Evolutionary conservation across 129 eudicot species (phyloP).

Genomic region (Helichrysum umbraculigerum): DNA sequence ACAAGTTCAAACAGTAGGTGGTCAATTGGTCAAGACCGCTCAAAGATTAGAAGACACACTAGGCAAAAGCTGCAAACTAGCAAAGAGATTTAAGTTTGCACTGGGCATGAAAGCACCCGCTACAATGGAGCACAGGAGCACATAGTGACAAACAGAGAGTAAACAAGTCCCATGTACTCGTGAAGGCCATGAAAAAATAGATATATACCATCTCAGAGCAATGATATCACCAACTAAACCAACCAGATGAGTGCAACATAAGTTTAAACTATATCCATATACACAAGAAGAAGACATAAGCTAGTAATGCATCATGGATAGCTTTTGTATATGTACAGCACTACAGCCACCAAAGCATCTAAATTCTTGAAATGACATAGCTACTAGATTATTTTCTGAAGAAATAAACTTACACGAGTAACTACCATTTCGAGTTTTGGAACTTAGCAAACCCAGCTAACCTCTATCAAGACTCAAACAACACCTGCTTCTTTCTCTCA

Average conservation of each 20-base stretch:
- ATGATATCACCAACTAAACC: not conserved
- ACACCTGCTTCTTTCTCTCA: slow-evolving; percentile 29
- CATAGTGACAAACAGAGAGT: not conserved
- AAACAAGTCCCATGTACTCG: not conserved
- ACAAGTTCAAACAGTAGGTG: too few species aligned
- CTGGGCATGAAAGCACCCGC: not conserved
- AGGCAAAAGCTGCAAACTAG: not conserved
- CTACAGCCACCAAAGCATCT: slow-evolving; percentile 17
- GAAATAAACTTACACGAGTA: not conserved
- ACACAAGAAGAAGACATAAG: not conserved
- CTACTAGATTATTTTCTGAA: slow-evolving; percentile 4
- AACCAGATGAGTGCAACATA: not conserved
- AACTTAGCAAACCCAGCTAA: slow-evolving; percentile 14
- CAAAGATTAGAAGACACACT: not conserved
- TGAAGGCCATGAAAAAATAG: not conserved
- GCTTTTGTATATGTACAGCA: slow-evolving; percentile 15
- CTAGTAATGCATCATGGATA: slow-evolving; percentile 9
- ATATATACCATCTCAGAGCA: not conserved
- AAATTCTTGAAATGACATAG: slow-evolving; percentile 18
- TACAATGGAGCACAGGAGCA: not conserved
- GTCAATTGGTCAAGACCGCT: too few species aligned
- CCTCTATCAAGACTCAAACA: slow-evolving; percentile 8
- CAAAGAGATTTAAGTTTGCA: not conserved
- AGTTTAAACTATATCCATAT: not conserved
- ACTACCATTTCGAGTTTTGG: slow-evolving; percentile 4